Percentiles rank a stretch among this genome's conserved stretches.
These are phyloP conservation scores for Fusarium nematophilum DNA, from an alignment of 2,329 filamentous ascomycete species.

Conservation along the genomic window DNA sequence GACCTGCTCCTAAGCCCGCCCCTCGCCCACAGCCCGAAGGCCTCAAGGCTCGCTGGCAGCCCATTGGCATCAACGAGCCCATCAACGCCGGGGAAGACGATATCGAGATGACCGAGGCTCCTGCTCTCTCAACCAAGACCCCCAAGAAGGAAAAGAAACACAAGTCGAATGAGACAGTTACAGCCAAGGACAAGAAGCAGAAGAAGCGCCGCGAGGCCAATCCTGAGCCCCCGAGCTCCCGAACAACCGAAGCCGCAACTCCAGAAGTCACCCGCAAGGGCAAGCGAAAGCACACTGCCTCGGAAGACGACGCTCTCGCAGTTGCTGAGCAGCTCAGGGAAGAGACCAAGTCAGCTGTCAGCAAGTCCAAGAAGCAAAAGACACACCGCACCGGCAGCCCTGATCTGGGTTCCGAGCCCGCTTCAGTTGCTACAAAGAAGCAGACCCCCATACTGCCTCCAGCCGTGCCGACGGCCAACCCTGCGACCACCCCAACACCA, in stretches of 20 bases:
- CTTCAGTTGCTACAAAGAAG: slow-evolving; percentile 44
- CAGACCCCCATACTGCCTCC: slow-evolving; percentile 50
- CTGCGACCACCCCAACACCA: slow-evolving; percentile 39
- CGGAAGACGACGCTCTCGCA: slow-evolving; percentile 53
- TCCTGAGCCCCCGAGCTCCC: slow-evolving; percentile 18
- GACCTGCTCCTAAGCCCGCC: slow-evolving; percentile 60
- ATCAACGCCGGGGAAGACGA: slow-evolving; percentile 57
- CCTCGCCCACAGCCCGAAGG: slow-evolving; percentile 75
- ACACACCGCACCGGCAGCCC: slow-evolving; percentile 48
- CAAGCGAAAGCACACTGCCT: slow-evolving; percentile 52
- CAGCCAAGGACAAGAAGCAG: slow-evolving; percentile 49
- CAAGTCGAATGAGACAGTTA: slow-evolving; percentile 40
- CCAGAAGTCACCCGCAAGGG: slow-evolving; percentile 47
- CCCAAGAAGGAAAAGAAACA: slow-evolving; percentile 50
- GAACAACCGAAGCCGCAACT: slow-evolving; percentile 31
- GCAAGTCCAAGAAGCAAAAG: slow-evolving; percentile 57
- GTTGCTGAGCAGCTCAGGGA: slow-evolving; percentile 50
- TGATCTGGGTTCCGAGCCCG: slow-evolving; percentile 49
- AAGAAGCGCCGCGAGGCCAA: slow-evolving; percentile 37
- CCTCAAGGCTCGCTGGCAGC: slow-evolving; percentile 74
- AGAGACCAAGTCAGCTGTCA: slow-evolving; percentile 49
- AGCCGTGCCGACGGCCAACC: slow-evolving; percentile 34
- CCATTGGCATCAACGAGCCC: slow-evolving; percentile 65
- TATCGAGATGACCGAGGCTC: slow-evolving; percentile 57
- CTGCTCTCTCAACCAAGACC: slow-evolving; percentile 42